Conservation (phyloP, 192 early-diverging fungal genomes). For the Jimgerdemannia lactiflua region DNA sequence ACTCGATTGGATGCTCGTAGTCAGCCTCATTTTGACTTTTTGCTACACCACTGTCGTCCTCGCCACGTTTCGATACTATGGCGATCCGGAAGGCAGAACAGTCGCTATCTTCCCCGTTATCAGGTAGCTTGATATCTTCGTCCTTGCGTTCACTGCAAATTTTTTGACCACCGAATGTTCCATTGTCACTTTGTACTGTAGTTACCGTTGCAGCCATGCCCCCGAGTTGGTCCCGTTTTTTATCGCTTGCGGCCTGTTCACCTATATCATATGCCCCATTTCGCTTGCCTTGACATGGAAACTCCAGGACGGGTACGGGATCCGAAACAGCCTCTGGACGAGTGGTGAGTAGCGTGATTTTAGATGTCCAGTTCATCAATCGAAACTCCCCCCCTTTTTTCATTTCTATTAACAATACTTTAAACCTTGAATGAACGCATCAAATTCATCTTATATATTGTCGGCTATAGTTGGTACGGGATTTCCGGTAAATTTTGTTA, state of each 20-base stretch:
- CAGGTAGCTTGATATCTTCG: neutral
- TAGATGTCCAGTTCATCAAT: too few relatives aligned
- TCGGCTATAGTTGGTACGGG: neutral
- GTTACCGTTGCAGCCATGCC: neutral
- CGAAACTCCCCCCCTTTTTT: neutral
- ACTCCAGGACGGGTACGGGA: neutral
- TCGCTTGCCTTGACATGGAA: neutral
- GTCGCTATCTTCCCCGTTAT: neutral
- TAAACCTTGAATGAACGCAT: too few relatives aligned
- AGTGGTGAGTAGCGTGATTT: neutral
- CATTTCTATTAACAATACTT: too few relatives aligned
- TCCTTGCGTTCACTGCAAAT: neutral
- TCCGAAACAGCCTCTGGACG: neutral
- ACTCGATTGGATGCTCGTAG: neutral
- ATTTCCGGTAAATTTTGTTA: neutral
- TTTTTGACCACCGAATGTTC: neutral
- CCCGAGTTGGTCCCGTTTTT: neutral
- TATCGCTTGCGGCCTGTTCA: neutral
- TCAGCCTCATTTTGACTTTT: neutral
- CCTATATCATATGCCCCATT: neutral
- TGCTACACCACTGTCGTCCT: neutral
- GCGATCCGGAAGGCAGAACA: neutral
- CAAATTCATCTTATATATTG: too few relatives aligned
- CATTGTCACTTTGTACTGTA: neutral
- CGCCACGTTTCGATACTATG: neutral